Evolutionary conservation across 306 rosid genomes (phyloP), one percentile per base, ranked within the genome.

Genomic region (Rubus idaeus): DNA sequence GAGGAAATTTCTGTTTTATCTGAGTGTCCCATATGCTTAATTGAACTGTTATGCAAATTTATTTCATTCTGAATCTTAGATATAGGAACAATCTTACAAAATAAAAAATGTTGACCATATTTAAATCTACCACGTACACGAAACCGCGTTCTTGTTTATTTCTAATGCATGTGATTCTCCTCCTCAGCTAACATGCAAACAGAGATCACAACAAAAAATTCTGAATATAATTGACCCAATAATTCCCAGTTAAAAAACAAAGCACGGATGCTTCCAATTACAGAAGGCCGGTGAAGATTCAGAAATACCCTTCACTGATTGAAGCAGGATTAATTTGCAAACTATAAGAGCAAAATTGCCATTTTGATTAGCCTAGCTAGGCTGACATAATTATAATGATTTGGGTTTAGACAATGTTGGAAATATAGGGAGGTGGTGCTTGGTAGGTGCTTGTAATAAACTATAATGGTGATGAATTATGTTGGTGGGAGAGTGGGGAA

Each of bases 381-480:
- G 35, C 35, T 30, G 35, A 30, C 35, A 30, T 30, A 30, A 30
- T 30, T 2, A 30, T 30, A 18, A 53, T 21, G 9, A 35, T 45
- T 58, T 57, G 75, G 82, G 64, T 39, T 76, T 72, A 78, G 63
- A 72, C 41, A 81, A 77, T 45, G 52, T 35, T 21, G 68, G 67
- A 68, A 68, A 79, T 69, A 80, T 39, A 23, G 46, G 61, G 61
- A 56, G 56, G 61, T 56, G 64, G 64, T 55, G 3, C 8, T 3
- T 50, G 78, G 79, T 76, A 41, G 90, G 86, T 83, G 76, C 62
- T 78, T 4, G 67, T 57, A 51, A 16, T 51, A 71, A 71, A 53
- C 20, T 10, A 86, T 82, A 45, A 79, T 81, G 51, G 56, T 5
- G 71, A 2, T n/a, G 71, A 10, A 40, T 73, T 55, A 16, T 52